A percentile compares a stretch with the other conserved stretches of the same genome.
phyloP scores from a whole-genome alignment of 2,329 filamentous ascomycete species.

The Aspergillus fijiensis region DNA sequence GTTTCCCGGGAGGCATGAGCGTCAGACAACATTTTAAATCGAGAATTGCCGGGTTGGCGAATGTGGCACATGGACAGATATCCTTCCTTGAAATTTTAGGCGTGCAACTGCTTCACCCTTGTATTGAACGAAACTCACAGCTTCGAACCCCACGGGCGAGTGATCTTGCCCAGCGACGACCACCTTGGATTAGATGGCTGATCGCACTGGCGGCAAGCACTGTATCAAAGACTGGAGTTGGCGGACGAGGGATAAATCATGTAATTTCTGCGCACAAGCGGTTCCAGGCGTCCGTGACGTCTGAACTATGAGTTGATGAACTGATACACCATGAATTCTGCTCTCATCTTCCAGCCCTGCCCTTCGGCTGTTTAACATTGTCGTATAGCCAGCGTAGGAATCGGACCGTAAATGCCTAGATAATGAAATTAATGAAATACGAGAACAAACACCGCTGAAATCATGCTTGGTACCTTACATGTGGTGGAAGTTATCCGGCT shows the following conservation, averaged over 20 bases:
- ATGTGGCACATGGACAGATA: constrained; percentile 6
- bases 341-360: background rate
- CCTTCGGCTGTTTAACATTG: too few relatives aligned
- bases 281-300: constrained; percentile 28
- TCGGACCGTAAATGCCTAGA: background rate
- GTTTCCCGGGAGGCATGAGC: constrained; percentile 27
- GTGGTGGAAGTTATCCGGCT: background rate
- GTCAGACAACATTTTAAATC: constrained; percentile 7
- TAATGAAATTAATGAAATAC: background rate
- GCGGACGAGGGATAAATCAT: constrained; percentile 18
- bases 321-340: constrained; percentile 26
- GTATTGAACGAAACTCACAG: constrained; percentile 1
- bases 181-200: background rate
- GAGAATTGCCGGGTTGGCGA: constrained; percentile 7
- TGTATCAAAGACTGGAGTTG: constrained; percentile 22
- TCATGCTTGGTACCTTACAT: background rate
- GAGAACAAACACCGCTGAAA: background rate
- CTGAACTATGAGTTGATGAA: constrained; percentile 31
- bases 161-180: background rate
- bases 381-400: too few relatives aligned
- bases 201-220: background rate
- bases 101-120: background rate
- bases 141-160: background rate
- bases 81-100: background rate
- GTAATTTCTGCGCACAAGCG: constrained; percentile 23